phyloP scores from a whole-genome alignment of 345 rosid species.

The Diplotaxis tenuifolia region DNA sequence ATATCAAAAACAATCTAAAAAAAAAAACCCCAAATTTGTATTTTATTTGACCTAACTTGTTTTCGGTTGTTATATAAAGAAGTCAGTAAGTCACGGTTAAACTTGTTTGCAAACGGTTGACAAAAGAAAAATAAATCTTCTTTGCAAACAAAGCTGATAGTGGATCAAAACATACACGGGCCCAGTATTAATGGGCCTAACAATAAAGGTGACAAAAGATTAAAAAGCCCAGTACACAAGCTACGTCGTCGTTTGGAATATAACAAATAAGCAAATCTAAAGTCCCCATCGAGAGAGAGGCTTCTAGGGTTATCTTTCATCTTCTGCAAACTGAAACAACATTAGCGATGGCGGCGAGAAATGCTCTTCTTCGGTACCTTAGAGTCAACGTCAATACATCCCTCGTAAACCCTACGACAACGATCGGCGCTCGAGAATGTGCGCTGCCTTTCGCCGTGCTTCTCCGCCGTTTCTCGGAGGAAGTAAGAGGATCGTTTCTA shows the following conservation, averaged over 20 bases:
- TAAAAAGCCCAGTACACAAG: not conserved
- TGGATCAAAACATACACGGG: not conserved
- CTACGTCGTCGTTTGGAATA: not conserved
- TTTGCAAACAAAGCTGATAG: too few species aligned
- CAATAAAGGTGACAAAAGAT: not conserved
- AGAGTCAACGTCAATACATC: constrained; percentile 50
- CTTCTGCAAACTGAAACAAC: not conserved
- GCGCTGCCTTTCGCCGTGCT: constrained; percentile 44
- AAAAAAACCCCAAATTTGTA: too few species aligned
- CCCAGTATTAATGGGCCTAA: not conserved
- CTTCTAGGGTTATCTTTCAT: constrained; percentile 1
- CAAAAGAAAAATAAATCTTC: too few species aligned
- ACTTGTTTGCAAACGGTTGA: too few species aligned
- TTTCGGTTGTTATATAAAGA: too few species aligned
- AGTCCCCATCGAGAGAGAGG: not conserved
- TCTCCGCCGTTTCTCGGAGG: constrained; percentile 72
- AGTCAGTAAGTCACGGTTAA: too few species aligned
- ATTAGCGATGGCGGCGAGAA: constrained; percentile 65
- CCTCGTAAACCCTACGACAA: constrained; percentile 37
- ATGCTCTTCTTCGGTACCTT: constrained; percentile 65
- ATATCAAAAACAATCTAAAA: too few species aligned
- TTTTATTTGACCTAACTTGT: too few species aligned
- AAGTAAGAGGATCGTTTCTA: constrained; percentile 83
- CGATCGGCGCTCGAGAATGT: constrained; percentile 16
- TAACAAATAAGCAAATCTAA: not conserved